Evolutionary conservation across 2,329 filamentous ascomycete genomes (phyloP), one percentile per base, ranked within the genome.

Genomic region (Paecilomyces formosus): DNA sequence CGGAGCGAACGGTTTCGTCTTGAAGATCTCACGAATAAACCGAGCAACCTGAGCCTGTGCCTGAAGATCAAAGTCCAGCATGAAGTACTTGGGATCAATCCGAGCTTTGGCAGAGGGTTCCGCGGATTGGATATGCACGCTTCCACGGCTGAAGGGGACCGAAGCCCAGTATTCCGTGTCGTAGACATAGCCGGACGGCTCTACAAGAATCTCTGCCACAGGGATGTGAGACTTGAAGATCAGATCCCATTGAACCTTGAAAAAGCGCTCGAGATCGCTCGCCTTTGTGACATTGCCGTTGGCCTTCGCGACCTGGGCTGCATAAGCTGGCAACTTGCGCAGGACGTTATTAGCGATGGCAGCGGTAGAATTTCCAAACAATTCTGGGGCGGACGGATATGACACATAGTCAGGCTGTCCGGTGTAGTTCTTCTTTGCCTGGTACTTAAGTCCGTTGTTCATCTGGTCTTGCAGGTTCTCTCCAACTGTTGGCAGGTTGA

Each of bases 381-480:
- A 58, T 24, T 70, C 63, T 3, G 54, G 52, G 5, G 57, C 63
- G 2, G 63, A 64, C 2, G 64, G 63, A 12, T 66, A 69, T 12
- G 65, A 56, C 3, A 67, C 66, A 33, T 7, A 62, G 39, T 53
- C 62, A 54, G 56, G 55, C 39, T 21, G 15, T 49, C 59, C 65
- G 49, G 55, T 61, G 57, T 54, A 39, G 24, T 52, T 63, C 57
- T 6, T 60, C 55, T 39, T 62, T 1, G 26, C n/a, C 26, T 15
- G 3, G n/a, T 35, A 30, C 13, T 54, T 57, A 56, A 51, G 53
- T 33, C 15, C 63, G 45, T 63, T 69, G 59, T 70, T 69, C 28
- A 68, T 68, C 49, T 79, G 78, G 57, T 81, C 78, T 60, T 81
- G 79, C 55, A 80, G 70, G 61, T 81, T 81, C 51, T 78, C 75